These are phyloP conservation scores for Somion occarium DNA, from an alignment of 1,284 basidiomycete genomes.

Conservation along the genomic window DNA sequence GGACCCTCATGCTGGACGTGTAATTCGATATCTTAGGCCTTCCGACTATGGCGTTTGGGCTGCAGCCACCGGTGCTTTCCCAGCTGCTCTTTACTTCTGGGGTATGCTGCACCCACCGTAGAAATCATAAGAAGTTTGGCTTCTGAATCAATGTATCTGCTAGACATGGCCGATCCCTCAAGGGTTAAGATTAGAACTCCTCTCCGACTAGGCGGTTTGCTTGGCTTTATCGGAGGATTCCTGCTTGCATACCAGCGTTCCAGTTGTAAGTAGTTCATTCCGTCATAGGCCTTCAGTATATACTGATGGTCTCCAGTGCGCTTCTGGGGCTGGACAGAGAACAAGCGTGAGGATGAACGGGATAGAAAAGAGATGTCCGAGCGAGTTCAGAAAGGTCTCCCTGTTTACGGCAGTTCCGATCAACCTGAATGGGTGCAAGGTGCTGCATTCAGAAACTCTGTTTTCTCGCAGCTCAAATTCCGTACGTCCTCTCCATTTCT, in stretches of 20 bases:
- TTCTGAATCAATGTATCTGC: neutral
- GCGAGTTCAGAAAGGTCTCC: constrained; percentile 68
- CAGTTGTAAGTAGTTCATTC: constrained; percentile 55
- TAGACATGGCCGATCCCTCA: constrained; percentile 44
- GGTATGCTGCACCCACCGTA: constrained; percentile 59
- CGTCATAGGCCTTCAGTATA: constrained; percentile 9
- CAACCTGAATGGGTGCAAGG: constrained; percentile 88
- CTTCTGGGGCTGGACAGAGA: constrained; percentile 97
- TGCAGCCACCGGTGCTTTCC: constrained; percentile 75
- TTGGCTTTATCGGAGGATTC: constrained; percentile 87
- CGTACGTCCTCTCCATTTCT: constrained; percentile 48
- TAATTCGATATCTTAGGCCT: constrained; percentile 85
- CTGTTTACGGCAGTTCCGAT: constrained; percentile 80
- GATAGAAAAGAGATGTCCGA: constrained; percentile 77
- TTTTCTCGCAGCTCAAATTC: constrained; percentile 89
- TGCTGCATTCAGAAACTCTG: constrained; percentile 86
- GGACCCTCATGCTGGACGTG: constrained; percentile 89
- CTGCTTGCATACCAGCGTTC: constrained; percentile 91
- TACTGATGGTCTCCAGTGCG: constrained; percentile 57
- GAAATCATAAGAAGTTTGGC: neutral
- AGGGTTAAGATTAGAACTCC: constrained; percentile 36
- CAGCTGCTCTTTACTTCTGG: constrained; percentile 70
- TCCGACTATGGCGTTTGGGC: constrained; percentile 89
- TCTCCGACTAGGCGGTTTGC: constrained; percentile 42
- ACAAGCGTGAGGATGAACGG: constrained; percentile 73